Evolutionary conservation across 768 basidiomycete genomes (phyloP).

Genomic region (Pholiota microspora): DNA sequence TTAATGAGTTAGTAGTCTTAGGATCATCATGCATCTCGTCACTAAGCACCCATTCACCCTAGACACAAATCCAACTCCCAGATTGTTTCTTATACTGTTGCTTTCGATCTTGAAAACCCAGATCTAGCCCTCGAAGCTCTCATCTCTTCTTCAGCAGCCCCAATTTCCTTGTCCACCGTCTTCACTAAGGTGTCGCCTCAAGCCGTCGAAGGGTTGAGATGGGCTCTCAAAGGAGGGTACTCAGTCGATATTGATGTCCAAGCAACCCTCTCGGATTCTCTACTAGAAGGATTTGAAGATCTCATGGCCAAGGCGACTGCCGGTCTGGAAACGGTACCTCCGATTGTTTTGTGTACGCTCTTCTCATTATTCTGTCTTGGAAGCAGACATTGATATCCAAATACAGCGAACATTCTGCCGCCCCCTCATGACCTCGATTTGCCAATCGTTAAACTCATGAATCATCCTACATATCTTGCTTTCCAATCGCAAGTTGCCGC

Average conservation of each 20-base stretch:
- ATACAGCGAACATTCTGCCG: slow-evolving; percentile 72
- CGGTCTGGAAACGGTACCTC: slow-evolving; percentile 41
- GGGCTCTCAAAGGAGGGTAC: slow-evolving; percentile 62
- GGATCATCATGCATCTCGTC: background rate
- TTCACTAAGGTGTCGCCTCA: slow-evolving; percentile 50
- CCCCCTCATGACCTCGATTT: slow-evolving; percentile 71
- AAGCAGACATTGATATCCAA: slow-evolving; percentile 9
- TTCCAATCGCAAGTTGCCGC: slow-evolving; percentile 73
- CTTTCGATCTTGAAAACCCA: slow-evolving; percentile 56
- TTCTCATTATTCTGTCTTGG: slow-evolving; percentile 10
- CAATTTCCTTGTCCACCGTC: slow-evolving; percentile 55
- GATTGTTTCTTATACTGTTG: slow-evolving; percentile 57
- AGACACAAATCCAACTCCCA: slow-evolving; percentile 27
- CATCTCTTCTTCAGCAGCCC: slow-evolving; percentile 35
- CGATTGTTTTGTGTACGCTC: slow-evolving; percentile 73
- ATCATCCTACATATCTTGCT: slow-evolving; percentile 67
- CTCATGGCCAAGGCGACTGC: slow-evolving; percentile 61
- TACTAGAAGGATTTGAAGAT: slow-evolving; percentile 69
- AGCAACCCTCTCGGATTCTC: slow-evolving; percentile 49
- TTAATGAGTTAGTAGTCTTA: slow-evolving; percentile 44
- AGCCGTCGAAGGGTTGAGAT: slow-evolving; percentile 54
- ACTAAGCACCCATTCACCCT: background rate
- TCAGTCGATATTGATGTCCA: slow-evolving; percentile 73
- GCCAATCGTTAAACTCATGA: slow-evolving; percentile 79
- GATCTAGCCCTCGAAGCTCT: slow-evolving; percentile 37